Base-by-base conservation (phyloP, 371 early-diverging fungal species). In the Haplosporangium sp. region DNA sequence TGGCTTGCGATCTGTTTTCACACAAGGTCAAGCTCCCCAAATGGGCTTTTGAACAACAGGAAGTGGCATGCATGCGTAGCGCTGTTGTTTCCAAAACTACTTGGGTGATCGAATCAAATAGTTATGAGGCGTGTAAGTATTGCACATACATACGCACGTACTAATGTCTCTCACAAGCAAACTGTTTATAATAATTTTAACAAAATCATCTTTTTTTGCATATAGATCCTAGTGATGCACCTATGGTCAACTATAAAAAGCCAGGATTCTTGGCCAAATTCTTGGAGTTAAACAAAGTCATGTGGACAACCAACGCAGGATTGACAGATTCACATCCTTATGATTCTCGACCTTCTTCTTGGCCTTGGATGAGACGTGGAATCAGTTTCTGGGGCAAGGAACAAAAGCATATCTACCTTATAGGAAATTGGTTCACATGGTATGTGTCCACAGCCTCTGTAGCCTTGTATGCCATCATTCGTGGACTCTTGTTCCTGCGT, bases 21-120 rank as follows among this genome's bases (percentile, higher is more conserved):
- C 93, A 92, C 69, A 72, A 76, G 15, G 89, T 90, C 37, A 92
- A 93, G 84, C 84, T 97, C 19, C 99, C 99, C 19, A 92, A 93
- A 37, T 99, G 99, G 99, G 99, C 94, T 4, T 97, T 93, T 85
- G 89, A 90, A 35, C 99, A 99, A 84, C 95, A 94, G 67, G 99
- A 99, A 83, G 95, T 99, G 20, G 94, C 93, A 2, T 95, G 95
- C 74, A 92, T 94, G 67, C 84, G 88, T 42, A 87, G 88, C 42
- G 92, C 92, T 1, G 84, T 84, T 62, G 81, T 84, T 15, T 86
- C 90, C 19, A 92, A 90, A 71, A 86, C 91, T 1, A 68, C 90
- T 27, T 95, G 94, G 94, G 83, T 86, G 65, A 78, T 92, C 67
- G 91, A 90, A 61, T 77, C 87, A 37, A 87, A 87, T 56, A 35